Base-by-base conservation (phyloP, 345 rosid genomes). In the Hibiscus syriacus region DNA sequence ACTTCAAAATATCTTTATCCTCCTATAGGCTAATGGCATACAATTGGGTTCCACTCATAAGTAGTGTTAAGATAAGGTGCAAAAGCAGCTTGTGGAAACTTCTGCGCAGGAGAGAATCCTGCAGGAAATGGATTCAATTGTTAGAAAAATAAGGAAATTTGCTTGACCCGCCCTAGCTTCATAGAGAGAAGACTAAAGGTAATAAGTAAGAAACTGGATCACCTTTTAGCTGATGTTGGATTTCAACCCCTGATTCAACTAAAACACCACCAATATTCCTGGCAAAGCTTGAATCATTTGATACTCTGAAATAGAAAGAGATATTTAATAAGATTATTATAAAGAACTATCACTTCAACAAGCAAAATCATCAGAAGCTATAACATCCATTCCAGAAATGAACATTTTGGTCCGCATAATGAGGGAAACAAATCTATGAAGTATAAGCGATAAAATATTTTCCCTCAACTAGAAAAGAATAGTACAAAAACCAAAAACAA, bases 41-140 rank as follows among this genome's bases (percentile, higher is more conserved):
- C 99, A 75, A 74, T 74, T 69, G 97, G 87, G 77, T 95, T 92
- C 99, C 99, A 95, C 76, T 88, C 77, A 70, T 88, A 88, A 73
- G 70, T 81, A 60, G 68, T 61, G 67, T 76, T 84, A 60, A 55
- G 68, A 69, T 91, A 94, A 20, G 98, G 93, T 27, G 99, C 76
- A 80, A 86, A 94, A 70, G 86, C 84, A 64, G 89, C 87, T 76
- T 78, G 87, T 17, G 99, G 98, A 76, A 95, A 95, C 83, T 81
- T 88, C 69, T 73, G 79, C 55, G 82, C 90, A 36, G 99, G 99
- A 81, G 98, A 92, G 76, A 95, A 80, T 56, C 98, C 98, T 95
- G 77, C 72, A 76, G 80, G 60, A 70, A 54, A 78, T 27, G 70
- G 73, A 36, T 16, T 46, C 62, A 60, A 76, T 38, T 38, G 43